A percentile compares a stretch with the other conserved stretches of the same genome.
phyloP scores from a whole-genome alignment of 2,329 filamentous ascomycete species.

The Alternaria hordeiaustralica region DNA sequence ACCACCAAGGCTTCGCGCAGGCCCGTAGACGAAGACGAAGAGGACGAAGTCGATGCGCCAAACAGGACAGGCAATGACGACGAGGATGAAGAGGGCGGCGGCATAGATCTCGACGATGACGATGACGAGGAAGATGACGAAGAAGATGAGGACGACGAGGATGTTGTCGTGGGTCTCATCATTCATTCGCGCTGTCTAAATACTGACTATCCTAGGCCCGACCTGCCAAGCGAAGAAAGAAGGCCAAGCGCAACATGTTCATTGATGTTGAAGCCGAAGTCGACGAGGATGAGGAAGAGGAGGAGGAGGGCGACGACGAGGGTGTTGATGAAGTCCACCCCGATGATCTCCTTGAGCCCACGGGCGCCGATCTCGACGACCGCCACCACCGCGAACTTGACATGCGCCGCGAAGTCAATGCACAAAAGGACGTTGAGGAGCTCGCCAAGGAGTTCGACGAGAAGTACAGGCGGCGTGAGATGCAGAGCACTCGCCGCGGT shows the following conservation, averaged over 20 bases:
- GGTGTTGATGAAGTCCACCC: constrained; percentile 90
- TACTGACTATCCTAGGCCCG: constrained; percentile 59
- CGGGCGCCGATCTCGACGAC: constrained; percentile 83
- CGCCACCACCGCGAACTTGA: constrained; percentile 93
- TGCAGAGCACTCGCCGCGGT: constrained; percentile 39
- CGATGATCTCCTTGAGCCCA: constrained; percentile 82
- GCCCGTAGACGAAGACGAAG: constrained; percentile 46
- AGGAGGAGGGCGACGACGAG: constrained; percentile 80
- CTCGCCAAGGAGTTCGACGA: constrained; percentile 82
- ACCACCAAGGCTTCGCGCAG: constrained; percentile 30
- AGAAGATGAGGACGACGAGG: constrained; percentile 69
- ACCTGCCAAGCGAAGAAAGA: constrained; percentile 79
- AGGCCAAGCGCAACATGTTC: constrained; percentile 80
- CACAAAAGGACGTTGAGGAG: constrained; percentile 90
- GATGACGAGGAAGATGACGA: constrained; percentile 66
- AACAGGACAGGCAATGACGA: constrained; percentile 47
- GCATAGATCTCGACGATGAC: constrained; percentile 60
- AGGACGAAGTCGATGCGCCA: constrained; percentile 47
- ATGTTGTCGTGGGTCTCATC: constrained; percentile 39
- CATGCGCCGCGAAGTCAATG: constrained; percentile 84
- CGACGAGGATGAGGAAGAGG: constrained; percentile 84
- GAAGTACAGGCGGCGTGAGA: constrained; percentile 77
- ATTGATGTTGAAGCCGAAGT: constrained; percentile 98
- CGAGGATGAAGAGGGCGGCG: constrained; percentile 60
- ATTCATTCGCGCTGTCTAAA: background rate